phyloP scores from a whole-genome alignment of 495 filamentous ascomycete genomes.

The Podospora sp. region DNA sequence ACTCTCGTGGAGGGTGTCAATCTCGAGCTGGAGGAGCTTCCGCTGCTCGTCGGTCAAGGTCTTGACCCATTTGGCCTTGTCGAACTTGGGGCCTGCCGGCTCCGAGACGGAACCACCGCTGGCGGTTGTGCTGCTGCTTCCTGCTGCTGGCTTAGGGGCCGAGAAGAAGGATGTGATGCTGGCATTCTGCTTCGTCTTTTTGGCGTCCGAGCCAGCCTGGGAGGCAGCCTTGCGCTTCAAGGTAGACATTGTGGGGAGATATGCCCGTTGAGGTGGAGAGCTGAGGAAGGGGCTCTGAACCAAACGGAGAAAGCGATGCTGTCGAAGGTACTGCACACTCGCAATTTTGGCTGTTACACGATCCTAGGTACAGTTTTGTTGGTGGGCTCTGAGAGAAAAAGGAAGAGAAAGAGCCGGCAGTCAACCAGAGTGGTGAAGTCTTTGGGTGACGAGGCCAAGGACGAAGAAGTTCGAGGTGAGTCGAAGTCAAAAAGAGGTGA shows the following conservation, averaged over 20 bases:
- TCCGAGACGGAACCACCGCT: constrained; percentile 29
- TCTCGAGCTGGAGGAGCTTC: constrained; percentile 80
- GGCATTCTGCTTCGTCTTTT: constrained; percentile 72
- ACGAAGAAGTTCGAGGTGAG: not conserved
- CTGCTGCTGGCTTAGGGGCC: constrained; percentile 41
- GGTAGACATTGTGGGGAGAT: constrained; percentile 44
- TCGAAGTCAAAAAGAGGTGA: not conserved
- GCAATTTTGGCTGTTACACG: not conserved
- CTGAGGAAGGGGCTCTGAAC: not conserved
- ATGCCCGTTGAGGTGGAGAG: not conserved
- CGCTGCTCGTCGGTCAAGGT: constrained; percentile 80
- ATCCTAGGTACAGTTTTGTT: not conserved
- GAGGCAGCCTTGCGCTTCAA: constrained; percentile 71
- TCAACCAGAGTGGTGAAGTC: not conserved
- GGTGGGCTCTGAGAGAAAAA: not conserved
- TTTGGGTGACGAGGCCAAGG: not conserved
- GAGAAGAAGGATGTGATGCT: constrained; percentile 60
- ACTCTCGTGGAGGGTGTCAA: constrained; percentile 84
- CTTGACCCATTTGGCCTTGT: constrained; percentile 85
- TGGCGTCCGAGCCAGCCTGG: constrained; percentile 51
- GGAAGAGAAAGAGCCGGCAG: not conserved
- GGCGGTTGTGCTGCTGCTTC: constrained; percentile 26
- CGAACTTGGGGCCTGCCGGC: constrained; percentile 59
- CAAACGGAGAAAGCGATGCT: not conserved
- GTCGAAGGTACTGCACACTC: not conserved